These are phyloP conservation scores for Bauhinia variegata DNA, from an alignment of 306 rosid species.

Conservation along the genomic window DNA sequence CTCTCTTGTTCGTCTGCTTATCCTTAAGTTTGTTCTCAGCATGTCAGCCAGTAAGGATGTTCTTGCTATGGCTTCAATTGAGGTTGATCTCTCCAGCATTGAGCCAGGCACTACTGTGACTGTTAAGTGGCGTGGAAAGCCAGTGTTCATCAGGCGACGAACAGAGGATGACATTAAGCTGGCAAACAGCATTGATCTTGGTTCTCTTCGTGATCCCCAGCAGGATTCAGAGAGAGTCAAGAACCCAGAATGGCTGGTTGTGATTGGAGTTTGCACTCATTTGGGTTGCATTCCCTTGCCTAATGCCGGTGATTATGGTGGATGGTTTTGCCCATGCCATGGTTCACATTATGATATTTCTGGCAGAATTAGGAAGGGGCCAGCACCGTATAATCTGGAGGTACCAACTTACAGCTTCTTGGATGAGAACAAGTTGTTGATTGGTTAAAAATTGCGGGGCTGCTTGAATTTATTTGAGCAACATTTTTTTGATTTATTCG, in stretches of 20 bases:
- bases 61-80: conserved; percentile 84
- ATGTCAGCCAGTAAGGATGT: conserved; percentile 96
- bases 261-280: conserved; percentile 88
- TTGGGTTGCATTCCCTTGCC: conserved; percentile 92
- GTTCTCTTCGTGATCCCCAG: conserved; percentile 82
- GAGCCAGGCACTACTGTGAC: conserved; percentile 83
- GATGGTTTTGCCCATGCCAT: conserved; percentile 95
- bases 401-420: conserved; percentile 79
- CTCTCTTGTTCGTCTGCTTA: conserved; percentile 71
- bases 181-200: conserved; percentile 76
- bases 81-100: conserved; percentile 85
- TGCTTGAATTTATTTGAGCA: conserved; percentile 8
- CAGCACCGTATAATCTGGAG: conserved; percentile 89
- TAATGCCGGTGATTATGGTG: conserved; percentile 86
- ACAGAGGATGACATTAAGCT: conserved; percentile 74
- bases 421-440: conserved; percentile 68
- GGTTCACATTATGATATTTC: conserved; percentile 88
- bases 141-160: conserved; percentile 85
- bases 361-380: conserved; percentile 86
- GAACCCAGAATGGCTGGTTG: conserved; percentile 86
- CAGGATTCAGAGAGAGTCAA: conserved; percentile 73
- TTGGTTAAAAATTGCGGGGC: conserved; percentile 60
- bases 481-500: conserved; percentile 46
- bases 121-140: conserved; percentile 92
- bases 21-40: conserved; percentile 84